phyloP scores from a whole-genome alignment of 768 basidiomycete species.

The Thelephora ganbajun region DNA sequence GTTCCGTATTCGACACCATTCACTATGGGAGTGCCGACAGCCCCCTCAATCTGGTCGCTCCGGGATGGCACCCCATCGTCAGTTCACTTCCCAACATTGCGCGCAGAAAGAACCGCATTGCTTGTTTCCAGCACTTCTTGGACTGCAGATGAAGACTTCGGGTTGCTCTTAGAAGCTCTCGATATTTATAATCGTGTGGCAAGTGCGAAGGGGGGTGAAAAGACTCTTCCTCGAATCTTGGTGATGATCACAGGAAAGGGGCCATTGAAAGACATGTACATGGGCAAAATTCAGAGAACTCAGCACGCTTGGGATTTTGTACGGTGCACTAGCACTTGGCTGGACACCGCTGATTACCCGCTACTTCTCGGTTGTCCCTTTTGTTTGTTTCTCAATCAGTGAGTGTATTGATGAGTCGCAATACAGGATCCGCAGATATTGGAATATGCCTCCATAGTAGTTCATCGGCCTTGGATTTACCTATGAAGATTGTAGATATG shows the following conservation, averaged over 20 bases:
- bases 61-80: constrained; percentile 13
- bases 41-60: constrained; percentile 14
- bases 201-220: constrained; percentile 2
- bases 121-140: constrained; percentile 90
- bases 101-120: constrained; percentile 69
- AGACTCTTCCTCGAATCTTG: constrained; percentile 56
- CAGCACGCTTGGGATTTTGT: constrained; percentile 67
- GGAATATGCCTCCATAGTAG: constrained; percentile 87
- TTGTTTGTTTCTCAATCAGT: neutral
- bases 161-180: constrained; percentile 67
- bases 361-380: constrained; percentile 48
- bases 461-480: constrained; percentile 82
- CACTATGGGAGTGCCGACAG: constrained; percentile 27
- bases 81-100: constrained; percentile 30
- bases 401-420: neutral
- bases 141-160: constrained; percentile 96
- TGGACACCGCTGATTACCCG: constrained; percentile 86
- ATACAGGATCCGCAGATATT: constrained; percentile 73
- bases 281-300: constrained; percentile 44
- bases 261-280: constrained; percentile 59
- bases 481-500: constrained; percentile 99
- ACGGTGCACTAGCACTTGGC: constrained; percentile 70
- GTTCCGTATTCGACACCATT: constrained; percentile 51
- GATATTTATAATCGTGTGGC: constrained; percentile 49
- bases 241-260: constrained; percentile 89